These are phyloP conservation scores for Erucastrum elatum DNA, from an alignment of 345 rosid genomes.

Conservation along the genomic window DNA sequence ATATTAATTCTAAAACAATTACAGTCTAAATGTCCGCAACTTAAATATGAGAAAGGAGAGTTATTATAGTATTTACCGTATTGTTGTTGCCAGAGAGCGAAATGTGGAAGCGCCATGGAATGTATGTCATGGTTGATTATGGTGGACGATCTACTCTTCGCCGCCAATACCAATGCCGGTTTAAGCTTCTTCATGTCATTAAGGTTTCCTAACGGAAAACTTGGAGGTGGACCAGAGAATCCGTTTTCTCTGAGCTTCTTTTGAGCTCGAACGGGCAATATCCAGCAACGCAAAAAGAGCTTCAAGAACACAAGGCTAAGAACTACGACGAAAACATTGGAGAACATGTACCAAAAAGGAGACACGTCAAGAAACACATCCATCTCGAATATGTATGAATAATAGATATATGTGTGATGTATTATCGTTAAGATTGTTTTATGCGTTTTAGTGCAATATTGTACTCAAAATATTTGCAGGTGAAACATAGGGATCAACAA, in stretches of 20 bases:
- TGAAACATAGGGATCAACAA: neutral
- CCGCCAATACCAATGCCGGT: neutral
- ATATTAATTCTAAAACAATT: neutral
- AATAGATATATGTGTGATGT: neutral
- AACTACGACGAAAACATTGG: neutral
- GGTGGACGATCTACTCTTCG: conserved; percentile 31
- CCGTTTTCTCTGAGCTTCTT: conserved; percentile 63
- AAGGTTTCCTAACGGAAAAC: conserved; percentile 77
- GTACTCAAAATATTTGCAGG: neutral
- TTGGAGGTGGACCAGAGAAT: conserved; percentile 73
- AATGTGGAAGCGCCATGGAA: conserved; percentile 72
- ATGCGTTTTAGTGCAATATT: neutral
- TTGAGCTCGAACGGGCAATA: conserved; percentile 52
- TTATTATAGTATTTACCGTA: conserved; percentile 43
- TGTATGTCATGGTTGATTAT: conserved; percentile 75
- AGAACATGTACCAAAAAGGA: neutral
- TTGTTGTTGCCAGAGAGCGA: conserved; percentile 70
- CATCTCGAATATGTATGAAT: neutral
- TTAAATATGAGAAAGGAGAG: neutral
- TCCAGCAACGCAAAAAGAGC: conserved; percentile 55
- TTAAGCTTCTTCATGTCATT: conserved; percentile 56
- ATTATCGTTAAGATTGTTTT: neutral
- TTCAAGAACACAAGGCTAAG: neutral
- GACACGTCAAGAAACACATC: neutral
- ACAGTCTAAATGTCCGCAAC: neutral